A percentile compares a stretch with the other conserved stretches of the same genome.
Conservation (phyloP, 163 green algal species). For the Scenedesmus sp. region DNA sequence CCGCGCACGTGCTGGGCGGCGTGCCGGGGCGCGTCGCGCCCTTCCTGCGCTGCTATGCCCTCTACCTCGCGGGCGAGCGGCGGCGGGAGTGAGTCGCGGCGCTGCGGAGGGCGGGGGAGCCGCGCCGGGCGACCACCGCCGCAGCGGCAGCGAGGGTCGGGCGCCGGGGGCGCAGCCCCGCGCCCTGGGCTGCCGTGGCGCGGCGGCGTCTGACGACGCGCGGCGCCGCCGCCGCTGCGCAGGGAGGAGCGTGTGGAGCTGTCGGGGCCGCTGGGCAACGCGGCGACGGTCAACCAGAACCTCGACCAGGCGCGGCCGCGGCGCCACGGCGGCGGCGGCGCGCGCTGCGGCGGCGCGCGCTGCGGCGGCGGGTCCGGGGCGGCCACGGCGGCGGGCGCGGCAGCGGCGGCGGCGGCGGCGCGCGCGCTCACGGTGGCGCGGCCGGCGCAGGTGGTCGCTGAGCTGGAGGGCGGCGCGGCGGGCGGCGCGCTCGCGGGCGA, state of each 20-base stretch:
- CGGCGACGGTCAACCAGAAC: conserved; percentile 56
- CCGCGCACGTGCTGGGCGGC: conserved; percentile 61
- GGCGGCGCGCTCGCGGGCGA: conserved; percentile 50
- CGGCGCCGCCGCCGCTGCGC: too few relatives aligned
- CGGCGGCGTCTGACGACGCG: too few relatives aligned
- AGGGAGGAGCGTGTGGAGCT: conserved; percentile 74
- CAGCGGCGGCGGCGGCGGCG: not conserved
- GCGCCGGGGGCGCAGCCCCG: too few relatives aligned
- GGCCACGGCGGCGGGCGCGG: not conserved
- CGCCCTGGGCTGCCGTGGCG: too few relatives aligned
- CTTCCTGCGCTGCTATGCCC: conserved; percentile 81
- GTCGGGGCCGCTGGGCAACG: conserved; percentile 56
- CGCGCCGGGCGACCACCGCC: not conserved
- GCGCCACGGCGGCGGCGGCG: conserved; percentile 1
- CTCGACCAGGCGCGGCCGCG: conserved; percentile 51
- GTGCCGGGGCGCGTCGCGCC: conserved; percentile 20
- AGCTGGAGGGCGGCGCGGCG: conserved; percentile 19
- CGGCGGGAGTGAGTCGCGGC: conserved; percentile 66
- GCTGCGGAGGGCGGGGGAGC: not conserved
- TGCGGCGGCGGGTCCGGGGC: not conserved
- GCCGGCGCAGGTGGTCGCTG: conserved; percentile 3
- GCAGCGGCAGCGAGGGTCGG: not conserved
- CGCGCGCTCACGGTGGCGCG: not conserved
- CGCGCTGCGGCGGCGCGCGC: not conserved
- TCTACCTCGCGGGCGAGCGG: conserved; percentile 85